Evolutionary conservation across 148 eudicot species (phyloP).

Genomic region (Rheum nobile): DNA sequence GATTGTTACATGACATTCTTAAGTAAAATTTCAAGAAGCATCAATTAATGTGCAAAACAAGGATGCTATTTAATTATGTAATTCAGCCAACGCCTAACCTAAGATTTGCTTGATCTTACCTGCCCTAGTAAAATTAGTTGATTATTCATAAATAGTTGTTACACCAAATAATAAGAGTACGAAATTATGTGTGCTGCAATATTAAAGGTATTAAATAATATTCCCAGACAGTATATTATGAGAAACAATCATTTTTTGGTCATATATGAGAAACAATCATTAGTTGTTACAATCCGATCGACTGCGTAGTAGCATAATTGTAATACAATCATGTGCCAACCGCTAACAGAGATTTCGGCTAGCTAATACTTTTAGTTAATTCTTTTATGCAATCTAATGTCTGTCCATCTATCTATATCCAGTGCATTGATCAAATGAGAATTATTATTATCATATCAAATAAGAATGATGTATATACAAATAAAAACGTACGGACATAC

Average conservation of each 20-base stretch:
- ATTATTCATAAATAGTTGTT: not conserved
- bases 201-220: not conserved
- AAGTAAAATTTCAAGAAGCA: not conserved
- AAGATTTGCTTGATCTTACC: not conserved
- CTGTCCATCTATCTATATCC: too few species aligned
- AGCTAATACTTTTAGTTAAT: not conserved
- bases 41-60: not conserved
- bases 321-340: not conserved
- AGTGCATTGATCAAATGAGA: too few species aligned
- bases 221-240: not conserved
- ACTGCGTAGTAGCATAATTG: not conserved
- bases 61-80: not conserved
- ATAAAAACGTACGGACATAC: too few species aligned
- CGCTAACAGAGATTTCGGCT: not conserved
- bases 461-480: too few species aligned
- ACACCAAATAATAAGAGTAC: not conserved
- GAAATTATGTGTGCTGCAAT: not conserved
- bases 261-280: not conserved
- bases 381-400: too few species aligned
- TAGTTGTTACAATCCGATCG: slow-evolving; percentile 1
- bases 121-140: not conserved
- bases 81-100: not conserved
- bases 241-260: not conserved
- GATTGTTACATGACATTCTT: not conserved
- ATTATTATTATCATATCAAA: too few species aligned